phyloP scores from a whole-genome alignment of 2,329 filamentous ascomycete genomes.

The Botrytis squamosa region DNA sequence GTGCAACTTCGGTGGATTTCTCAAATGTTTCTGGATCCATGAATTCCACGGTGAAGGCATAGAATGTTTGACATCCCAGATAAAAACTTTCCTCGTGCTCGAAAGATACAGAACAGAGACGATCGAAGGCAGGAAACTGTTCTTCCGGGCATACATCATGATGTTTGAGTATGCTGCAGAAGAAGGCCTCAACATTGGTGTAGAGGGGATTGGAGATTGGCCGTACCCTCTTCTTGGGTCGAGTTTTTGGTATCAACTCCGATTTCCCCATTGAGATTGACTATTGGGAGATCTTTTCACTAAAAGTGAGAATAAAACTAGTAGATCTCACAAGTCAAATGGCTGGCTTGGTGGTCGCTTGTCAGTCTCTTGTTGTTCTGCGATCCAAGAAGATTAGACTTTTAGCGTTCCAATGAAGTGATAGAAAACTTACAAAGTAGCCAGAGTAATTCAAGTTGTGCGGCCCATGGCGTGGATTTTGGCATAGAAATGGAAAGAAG shows the following conservation, averaged over 20 bases:
- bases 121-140: not conserved
- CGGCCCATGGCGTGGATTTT: not conserved
- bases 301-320: not conserved
- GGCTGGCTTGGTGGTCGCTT: too few species aligned
- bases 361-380: not conserved
- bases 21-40: not conserved
- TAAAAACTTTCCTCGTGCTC: constrained; percentile 15
- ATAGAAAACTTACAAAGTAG: not conserved
- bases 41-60: constrained; percentile 3
- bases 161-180: constrained; percentile 10
- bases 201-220: constrained; percentile 21
- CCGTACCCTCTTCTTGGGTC: constrained; percentile 8
- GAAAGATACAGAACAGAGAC: not conserved
- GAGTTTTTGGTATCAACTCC: not conserved
- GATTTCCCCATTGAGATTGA: constrained; percentile 9
- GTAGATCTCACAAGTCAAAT: not conserved
- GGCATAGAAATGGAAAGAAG: not conserved
- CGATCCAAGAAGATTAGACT: not conserved
- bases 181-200: not conserved
- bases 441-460: not conserved
- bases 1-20: not conserved
- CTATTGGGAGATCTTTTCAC: not conserved
- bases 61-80: constrained; percentile 3
- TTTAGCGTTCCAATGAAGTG: not conserved
- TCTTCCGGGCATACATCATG: not conserved